Percentiles rank a stretch among this genome's conserved stretches.
These are phyloP conservation scores for Paraphysoderma sedebokerense DNA, from an alignment of 371 early-diverging fungal genomes.

Conservation along the genomic window DNA sequence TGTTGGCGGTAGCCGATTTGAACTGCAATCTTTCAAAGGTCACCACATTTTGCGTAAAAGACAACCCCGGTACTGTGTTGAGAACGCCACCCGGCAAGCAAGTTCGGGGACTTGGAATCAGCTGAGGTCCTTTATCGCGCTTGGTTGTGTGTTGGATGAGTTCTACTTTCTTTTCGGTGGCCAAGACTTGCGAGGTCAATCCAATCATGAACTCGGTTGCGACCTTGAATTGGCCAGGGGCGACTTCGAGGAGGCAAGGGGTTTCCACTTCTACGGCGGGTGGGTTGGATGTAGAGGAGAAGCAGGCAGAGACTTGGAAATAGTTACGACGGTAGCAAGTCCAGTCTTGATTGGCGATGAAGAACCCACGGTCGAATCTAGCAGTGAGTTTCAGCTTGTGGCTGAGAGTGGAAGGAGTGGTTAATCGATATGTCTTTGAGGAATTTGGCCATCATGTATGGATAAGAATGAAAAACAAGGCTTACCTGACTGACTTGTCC, in stretches of 20 bases:
- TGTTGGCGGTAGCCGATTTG: constrained; percentile 87
- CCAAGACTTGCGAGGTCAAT: constrained; percentile 53
- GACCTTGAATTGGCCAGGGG: constrained; percentile 22
- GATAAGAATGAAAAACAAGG: too few relatives aligned
- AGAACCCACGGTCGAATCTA: constrained; percentile 56
- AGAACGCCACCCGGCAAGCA: constrained; percentile 42
- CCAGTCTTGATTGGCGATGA: constrained; percentile 65
- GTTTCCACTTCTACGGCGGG: constrained; percentile 40
- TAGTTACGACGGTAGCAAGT: constrained; percentile 92
- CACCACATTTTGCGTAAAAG: constrained; percentile 34
- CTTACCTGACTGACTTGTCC: too few relatives aligned
- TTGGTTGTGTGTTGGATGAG: constrained; percentile 86
- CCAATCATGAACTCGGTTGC: constrained; percentile 46
- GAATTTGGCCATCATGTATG: too few relatives aligned
- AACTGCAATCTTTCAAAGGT: constrained; percentile 90
- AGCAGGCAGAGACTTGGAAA: constrained; percentile 70
- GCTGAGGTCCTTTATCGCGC: constrained; percentile 83
- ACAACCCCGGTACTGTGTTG: constrained; percentile 10
- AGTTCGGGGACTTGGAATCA: constrained; percentile 38
- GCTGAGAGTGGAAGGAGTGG: too few relatives aligned
- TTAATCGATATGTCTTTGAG: too few relatives aligned
- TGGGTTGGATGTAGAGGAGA: constrained; percentile 22
- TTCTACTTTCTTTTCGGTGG: constrained; percentile 52
- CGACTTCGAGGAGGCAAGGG: constrained; percentile 36
- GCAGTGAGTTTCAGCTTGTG: constrained; percentile 9